A percentile compares a stretch with the other conserved stretches of the same genome.
phyloP scores from a whole-genome alignment of 169 alveolate genomes.

The Plasmodium knowlesi region DNA sequence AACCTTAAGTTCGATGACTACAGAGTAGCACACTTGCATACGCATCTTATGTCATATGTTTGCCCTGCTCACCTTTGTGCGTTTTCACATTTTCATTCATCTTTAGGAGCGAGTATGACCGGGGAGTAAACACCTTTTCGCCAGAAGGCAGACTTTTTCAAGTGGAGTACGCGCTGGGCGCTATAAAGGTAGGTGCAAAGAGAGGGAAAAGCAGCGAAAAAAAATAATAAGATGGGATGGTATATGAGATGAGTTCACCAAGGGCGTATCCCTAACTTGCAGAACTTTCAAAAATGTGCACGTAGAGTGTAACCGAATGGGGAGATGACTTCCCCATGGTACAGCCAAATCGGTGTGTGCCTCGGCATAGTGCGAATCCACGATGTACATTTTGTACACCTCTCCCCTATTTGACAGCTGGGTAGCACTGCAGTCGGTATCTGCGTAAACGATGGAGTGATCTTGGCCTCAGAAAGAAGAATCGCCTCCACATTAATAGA shows the following conservation, averaged over 20 bases:
- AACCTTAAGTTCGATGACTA: not conserved
- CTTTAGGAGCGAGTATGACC: conserved; percentile 96
- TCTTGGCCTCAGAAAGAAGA: conserved; percentile 96
- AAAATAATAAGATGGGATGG: not conserved
- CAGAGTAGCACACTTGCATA: not conserved
- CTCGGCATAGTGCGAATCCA: not conserved
- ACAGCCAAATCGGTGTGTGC: not conserved
- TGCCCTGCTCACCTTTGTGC: not conserved
- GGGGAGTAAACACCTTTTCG: conserved; percentile 98
- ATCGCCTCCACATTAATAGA: conserved; percentile 92
- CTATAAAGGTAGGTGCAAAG: conserved; percentile 89
- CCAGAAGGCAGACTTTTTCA: conserved; percentile 98
- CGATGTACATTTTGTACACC: not conserved
- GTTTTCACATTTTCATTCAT: not conserved
- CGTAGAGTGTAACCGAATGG: not conserved
- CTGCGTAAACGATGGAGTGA: conserved; percentile 95
- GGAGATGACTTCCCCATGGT: not conserved
- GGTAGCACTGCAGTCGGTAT: conserved; percentile 99
- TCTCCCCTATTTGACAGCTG: conserved; percentile 77
- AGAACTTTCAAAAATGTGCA: not conserved
- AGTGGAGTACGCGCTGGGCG: conserved; percentile 97
- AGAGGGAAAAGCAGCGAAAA: not conserved
- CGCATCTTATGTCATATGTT: not conserved
- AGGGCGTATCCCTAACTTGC: not conserved
- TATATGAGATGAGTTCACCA: not conserved